phyloP scores from a whole-genome alignment of 495 filamentous ascomycete genomes.

The Penicillium fimorum region DNA sequence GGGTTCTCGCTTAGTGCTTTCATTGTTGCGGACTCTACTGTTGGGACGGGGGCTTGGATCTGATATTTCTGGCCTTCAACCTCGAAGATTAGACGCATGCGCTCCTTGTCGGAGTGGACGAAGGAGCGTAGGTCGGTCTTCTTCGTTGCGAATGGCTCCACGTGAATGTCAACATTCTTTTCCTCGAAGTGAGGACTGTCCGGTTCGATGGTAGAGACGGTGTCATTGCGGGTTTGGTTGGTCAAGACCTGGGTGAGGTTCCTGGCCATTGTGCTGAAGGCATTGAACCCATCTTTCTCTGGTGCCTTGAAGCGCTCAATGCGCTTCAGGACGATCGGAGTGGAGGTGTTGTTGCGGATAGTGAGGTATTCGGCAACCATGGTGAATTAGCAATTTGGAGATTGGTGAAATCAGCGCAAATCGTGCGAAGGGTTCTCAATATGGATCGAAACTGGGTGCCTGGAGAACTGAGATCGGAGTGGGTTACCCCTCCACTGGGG shows the following conservation, averaged over 20 bases:
- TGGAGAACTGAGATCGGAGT: conserved; percentile 4
- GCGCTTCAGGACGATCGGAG: conserved; percentile 65
- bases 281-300: conserved; percentile 36
- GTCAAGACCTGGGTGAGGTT: conserved; percentile 54
- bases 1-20: conserved; percentile 55
- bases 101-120: conserved; percentile 48
- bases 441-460: conserved; percentile 1
- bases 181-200: conserved; percentile 55
- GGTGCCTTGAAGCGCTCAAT: conserved; percentile 69
- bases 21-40: conserved; percentile 54
- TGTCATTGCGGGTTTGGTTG: conserved; percentile 41
- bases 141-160: conserved; percentile 57
- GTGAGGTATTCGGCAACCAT: conserved; percentile 57
- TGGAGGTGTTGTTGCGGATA: conserved; percentile 84
- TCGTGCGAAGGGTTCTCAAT: background rate
- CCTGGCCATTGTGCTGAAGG: conserved; percentile 40
- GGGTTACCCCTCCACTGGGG: conserved; percentile 20
- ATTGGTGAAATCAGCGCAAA: background rate
- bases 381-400: conserved; percentile 10
- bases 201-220: conserved; percentile 44
- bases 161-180: conserved; percentile 52
- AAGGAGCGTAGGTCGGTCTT: conserved; percentile 53
- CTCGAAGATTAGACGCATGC: conserved; percentile 63
- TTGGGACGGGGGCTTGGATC: conserved; percentile 59
- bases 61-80: conserved; percentile 58